Evolutionary conservation across 163 green algal genomes (phyloP), one percentile per base, ranked within the genome.

Genomic region (Coccomyxa subellipsoidea): DNA sequence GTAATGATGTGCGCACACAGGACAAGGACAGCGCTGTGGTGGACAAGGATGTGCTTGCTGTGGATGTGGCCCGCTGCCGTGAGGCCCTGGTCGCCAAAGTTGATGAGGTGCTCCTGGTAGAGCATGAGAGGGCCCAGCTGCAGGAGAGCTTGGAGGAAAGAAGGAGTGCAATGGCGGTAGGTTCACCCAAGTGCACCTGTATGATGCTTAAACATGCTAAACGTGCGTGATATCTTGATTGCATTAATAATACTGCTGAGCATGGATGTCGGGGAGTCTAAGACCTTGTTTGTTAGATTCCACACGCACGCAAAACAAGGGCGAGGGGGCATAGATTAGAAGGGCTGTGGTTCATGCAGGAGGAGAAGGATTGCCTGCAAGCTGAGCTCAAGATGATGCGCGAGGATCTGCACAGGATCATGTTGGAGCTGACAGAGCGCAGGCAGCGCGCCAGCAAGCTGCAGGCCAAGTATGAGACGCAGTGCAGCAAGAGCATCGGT

Each of bases 401-500:
- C 0, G 94, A 97, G n/a, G 94, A 97, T 80, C 82, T 96, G 35
- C 93, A 96, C 88, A 87, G 92, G 32, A 80, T 95, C 29, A 94
- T 87, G 10, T 77, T 95, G 80, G 94, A 98, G 88, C 89, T 96
- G 72, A 93, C 87, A n/a, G 69, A 80, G 36, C 47, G 84, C 10
- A 40, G 80, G 75, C 86, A 84, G 80, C 82, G 86, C 35, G 85
- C 91, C 69, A 87, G 92, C 25, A 92, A 92, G 88, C 88, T 97
- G 82, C 83, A 91, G 77, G 77, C 85, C 72, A 97, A 97, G 88
- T 95, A 92, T 86, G 90, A 92, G 47, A 69, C 8, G 36, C 37
- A 69, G 29, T 36, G 82, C 78, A 92, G 91, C 82, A 85, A 86
- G 72, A 82, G 86, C 2, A 86, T 82, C 15, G 81, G 83, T 31